A percentile compares a stretch with the other conserved stretches of the same genome.
Conservation (phyloP, 805 yeast species). For the Ogataea salicorniae region DNA sequence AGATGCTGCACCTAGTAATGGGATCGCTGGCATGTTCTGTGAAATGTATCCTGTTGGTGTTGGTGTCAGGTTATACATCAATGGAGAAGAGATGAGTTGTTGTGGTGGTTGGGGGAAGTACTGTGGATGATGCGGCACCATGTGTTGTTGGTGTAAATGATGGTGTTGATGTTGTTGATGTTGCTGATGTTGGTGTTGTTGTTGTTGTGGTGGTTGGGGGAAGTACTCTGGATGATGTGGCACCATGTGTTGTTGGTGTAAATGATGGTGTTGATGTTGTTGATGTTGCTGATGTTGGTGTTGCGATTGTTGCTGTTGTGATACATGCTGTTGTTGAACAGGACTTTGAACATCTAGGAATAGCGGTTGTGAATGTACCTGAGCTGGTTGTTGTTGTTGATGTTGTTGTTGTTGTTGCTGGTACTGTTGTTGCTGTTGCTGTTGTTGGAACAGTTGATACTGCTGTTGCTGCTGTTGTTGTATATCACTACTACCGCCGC, state of each 20-base stretch:
- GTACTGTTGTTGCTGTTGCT: background rate
- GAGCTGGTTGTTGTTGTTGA: background rate
- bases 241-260: background rate
- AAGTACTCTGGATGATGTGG: background rate
- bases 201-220: background rate
- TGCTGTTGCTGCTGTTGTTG: background rate
- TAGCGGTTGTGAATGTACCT: background rate
- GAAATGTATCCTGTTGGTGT: background rate
- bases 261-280: background rate
- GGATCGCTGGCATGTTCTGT: background rate
- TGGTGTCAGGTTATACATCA: background rate
- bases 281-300: background rate
- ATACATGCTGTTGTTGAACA: background rate
- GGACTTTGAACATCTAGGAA: background rate
- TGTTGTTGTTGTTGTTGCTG: background rate
- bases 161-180: background rate
- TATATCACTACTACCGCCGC: background rate
- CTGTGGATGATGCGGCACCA: background rate
- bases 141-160: background rate
- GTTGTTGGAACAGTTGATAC: background rate
- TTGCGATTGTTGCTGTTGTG: background rate
- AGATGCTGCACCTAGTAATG: no score
- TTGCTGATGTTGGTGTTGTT: background rate
- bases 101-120: background rate
- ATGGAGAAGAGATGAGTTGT: background rate